Evolutionary conservation across 2,329 filamentous ascomycete species (phyloP).

Genomic region (Fusarium tricinctum): DNA sequence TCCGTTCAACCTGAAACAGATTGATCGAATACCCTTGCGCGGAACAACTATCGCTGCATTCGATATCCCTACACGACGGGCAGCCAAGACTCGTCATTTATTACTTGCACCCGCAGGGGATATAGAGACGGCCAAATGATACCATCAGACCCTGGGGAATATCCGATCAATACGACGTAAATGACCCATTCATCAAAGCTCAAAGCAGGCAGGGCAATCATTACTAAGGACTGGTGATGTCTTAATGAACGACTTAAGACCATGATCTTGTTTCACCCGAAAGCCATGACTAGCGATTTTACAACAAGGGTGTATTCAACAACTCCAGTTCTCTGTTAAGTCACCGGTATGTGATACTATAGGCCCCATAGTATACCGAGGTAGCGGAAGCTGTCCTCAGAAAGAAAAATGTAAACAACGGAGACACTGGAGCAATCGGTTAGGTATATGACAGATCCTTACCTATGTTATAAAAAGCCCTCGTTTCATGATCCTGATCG

Average conservation of each 20-base stretch:
- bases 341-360: conserved; percentile 16
- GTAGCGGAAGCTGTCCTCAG: neutral
- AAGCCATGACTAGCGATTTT: neutral
- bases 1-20: conserved; percentile 46
- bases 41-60: conserved; percentile 27
- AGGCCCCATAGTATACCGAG: conserved; percentile 8
- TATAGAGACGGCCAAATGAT: conserved; percentile 12
- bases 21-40: conserved; percentile 24
- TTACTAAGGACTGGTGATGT: neutral
- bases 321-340: conserved; percentile 11
- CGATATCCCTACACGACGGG: conserved; percentile 12
- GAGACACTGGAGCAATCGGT: conserved; percentile 3
- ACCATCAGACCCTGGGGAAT: conserved; percentile 26
- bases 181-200: conserved; percentile 1
- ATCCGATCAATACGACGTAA: conserved; percentile 28
- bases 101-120: conserved; percentile 12
- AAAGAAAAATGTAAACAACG: neutral
- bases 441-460: conserved; percentile 31
- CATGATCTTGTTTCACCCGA: neutral
- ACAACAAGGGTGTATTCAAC: neutral
- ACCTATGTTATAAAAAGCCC: conserved; percentile 19
- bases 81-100: conserved; percentile 12
- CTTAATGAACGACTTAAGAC: neutral
- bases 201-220: neutral
- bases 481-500: conserved; percentile 21